Evolutionary conservation across 2,329 filamentous ascomycete species (phyloP), one percentile per base, ranked within the genome.

Genomic region (Drechslerella stenobrocha): DNA sequence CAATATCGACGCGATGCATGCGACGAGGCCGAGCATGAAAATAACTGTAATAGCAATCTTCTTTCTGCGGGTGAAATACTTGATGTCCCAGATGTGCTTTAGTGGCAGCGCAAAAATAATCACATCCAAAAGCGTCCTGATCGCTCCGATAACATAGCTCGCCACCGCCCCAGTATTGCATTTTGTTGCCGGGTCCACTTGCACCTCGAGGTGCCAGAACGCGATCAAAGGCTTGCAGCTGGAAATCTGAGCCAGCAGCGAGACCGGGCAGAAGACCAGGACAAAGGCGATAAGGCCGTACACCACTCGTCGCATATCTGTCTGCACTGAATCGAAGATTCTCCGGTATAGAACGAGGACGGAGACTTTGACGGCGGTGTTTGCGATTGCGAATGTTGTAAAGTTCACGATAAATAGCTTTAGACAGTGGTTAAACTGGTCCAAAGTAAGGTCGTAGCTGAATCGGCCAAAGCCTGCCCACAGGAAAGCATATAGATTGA

Each of bases 31-130:
- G n/a, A 67, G 55, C 15, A 44, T 50, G 22, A 67, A 67, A 18
- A 59, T 60, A 37, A 44, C 28, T 15, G 50, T 67, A 5, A 67
- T 60, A 11, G 55, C 55, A n/a, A 67, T 40, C 50, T 67, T 67
- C 47, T 60, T 67, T 42, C 55, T 55, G 8, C 11, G 28, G 2
- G 63, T 51, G 45, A 67, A 67, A 20, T 20, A 60, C 11, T 56
- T 60, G 30, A 67, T 67, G 8, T 67, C 63, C 63, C 63, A 67
- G 20, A 67, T 67, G 58, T 67, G 55, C 15, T 67, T 67, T 8
- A 67, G 22, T 11, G 63, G 63, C 11, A 67, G 63, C 1, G 55
- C 35, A 23, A 67, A 67, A 5, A 67, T 67, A 22, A 67, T 28
- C 4, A 67, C 6, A 42, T 67, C 63, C 15, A 67, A 44, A 1